Conservation (phyloP, 148 eudicot genomes). For the Diospyros lotus region DNA sequence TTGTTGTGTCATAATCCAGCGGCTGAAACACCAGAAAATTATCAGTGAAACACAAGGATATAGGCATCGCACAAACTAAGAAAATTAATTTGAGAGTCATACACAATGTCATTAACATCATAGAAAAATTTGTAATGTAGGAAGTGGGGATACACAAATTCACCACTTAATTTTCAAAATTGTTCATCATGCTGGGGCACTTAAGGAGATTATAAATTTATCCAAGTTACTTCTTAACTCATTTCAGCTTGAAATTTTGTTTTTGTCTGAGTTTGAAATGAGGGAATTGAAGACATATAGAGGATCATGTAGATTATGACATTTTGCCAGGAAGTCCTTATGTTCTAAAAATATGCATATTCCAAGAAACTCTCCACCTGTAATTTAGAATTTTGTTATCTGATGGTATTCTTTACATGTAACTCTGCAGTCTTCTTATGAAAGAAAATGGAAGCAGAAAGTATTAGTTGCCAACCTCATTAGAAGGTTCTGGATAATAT, state of each 20-base stretch:
- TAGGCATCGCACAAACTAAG: background rate
- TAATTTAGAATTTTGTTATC: background rate
- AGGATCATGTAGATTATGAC: conserved; percentile 1
- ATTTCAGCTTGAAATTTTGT: no score
- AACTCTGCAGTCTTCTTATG: background rate
- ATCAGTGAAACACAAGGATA: conserved; percentile 11
- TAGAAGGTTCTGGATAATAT: conserved; percentile 55
- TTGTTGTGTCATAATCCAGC: conserved; percentile 50
- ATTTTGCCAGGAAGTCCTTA: background rate
- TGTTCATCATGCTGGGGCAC: background rate
- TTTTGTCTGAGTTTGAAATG: background rate
- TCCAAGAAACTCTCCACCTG: background rate
- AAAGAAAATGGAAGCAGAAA: background rate
- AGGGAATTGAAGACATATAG: background rate
- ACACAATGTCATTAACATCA: background rate
- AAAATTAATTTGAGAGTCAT: background rate
- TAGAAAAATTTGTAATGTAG: background rate
- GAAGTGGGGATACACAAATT: background rate
- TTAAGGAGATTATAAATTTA: background rate
- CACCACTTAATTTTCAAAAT: background rate
- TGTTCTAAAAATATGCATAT: background rate
- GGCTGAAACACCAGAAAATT: conserved; percentile 38
- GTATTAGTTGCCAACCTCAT: conserved; percentile 47
- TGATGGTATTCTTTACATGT: background rate
- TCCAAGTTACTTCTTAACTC: no score